These are phyloP conservation scores for Acacia concinna DNA, from an alignment of 331 rosid genomes.

Conservation along the genomic window DNA sequence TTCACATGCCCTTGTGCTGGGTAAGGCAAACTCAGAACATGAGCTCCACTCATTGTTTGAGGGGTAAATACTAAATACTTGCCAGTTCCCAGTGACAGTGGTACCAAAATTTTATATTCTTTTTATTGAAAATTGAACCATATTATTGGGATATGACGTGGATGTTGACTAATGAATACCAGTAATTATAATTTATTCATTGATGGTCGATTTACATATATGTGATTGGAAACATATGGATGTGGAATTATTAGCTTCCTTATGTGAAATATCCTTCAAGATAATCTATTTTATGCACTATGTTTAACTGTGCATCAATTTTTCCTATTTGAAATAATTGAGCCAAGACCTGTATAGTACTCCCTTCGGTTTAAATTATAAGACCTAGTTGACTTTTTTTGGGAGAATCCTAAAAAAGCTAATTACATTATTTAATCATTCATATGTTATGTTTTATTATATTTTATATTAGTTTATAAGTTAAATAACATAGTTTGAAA, in stretches of 20 bases:
- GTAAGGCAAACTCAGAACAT: no score
- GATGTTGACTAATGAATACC: not conserved
- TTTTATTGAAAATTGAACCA: no score
- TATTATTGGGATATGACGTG: not conserved
- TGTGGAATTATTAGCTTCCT: not conserved
- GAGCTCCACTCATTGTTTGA: slow-evolving; percentile 17
- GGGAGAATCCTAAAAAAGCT: no score
- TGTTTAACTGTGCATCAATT: not conserved
- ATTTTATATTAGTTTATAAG: no score
- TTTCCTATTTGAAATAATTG: not conserved
- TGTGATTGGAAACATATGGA: not conserved
- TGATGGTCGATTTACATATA: not conserved
- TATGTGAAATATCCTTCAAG: not conserved
- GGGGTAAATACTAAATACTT: not conserved
- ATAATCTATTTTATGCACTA: not conserved
- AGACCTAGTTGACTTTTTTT: no score
- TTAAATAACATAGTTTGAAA: no score
- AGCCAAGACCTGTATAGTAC: no score
- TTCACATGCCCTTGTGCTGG: no score
- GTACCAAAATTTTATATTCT: not conserved
- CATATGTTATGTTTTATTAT: no score
- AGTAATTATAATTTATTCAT: not conserved
- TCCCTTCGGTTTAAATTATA: no score
- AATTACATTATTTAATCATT: no score
- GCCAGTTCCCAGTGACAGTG: not conserved